Evolutionary conservation across 2,329 filamentous ascomycete species (phyloP), one percentile per base, ranked within the genome.

Genomic region (Ascochyta rabiei): DNA sequence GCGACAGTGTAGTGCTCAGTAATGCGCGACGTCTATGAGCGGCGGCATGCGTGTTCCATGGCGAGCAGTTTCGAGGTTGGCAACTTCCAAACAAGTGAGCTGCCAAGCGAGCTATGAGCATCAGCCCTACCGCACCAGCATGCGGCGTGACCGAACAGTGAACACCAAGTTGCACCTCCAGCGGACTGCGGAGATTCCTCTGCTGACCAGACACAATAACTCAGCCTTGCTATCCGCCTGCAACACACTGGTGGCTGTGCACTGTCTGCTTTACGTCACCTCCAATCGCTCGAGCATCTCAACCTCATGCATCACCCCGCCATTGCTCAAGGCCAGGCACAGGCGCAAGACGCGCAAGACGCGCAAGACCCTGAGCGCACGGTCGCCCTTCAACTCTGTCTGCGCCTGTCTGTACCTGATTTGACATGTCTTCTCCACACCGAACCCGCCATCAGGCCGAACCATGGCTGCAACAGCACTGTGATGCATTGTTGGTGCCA

Each of bases 291-390:
- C 34, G n/a, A 43, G 18, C 15, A 24, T 39, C 24, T 18, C 23
- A 12, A 23, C 28, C 26, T 26, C 34, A 28, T 38, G 15, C 26
- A 48, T 19, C 45, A 31, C 51, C 51, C 51, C 45, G 45, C 51
- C 34, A 48, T 44, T 18, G 47, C 47, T 26, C 31, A 18, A 31
- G 39, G 16, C 46, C 34, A 41, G 42, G 30, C 43, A 45, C 42
- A 33, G 30, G 30, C 38, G 19, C 33, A 4, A 50, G 51, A 48
- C 44, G 30, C 38, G 19, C 33, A 4, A 50, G 51, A 48, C 44
- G n/a, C n/a, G n/a, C n/a, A n/a, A n/a, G n/a, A n/a, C n/a, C 51
- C 51, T 49, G 28, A 16, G 40, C 23, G 52, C 52, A 55, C 52
- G 52, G 46, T 19, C 40, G 18, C 16, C 24, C 21, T 38, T 34